A percentile compares a stretch with the other conserved stretches of the same genome.
Evolutionary conservation across 176 grass and related monocot genomes (phyloP).

Genomic region (Canna indica): DNA sequence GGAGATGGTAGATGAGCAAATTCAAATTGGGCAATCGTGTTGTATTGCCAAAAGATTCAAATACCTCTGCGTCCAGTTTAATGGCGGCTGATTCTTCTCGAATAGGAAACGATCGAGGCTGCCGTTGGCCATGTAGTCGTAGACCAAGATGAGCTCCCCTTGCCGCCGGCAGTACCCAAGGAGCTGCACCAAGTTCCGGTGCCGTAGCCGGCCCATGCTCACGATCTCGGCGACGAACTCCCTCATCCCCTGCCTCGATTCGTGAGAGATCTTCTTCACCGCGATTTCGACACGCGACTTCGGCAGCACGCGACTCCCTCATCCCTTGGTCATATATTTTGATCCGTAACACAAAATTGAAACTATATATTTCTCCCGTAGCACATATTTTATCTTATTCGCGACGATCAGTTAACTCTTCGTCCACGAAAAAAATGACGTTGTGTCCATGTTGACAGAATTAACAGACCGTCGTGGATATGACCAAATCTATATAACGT

Average conservation of each 20-base stretch:
- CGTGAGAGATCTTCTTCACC: conserved; percentile 31
- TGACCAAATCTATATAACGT: too few relatives aligned
- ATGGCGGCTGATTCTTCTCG: background rate
- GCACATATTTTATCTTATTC: too few relatives aligned
- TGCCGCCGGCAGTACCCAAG: conserved; percentile 32
- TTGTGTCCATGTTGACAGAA: too few relatives aligned
- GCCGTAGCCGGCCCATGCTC: conserved; percentile 26
- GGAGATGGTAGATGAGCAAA: too few relatives aligned
- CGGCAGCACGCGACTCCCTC: conserved; percentile 26
- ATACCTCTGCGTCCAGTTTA: conserved; percentile 26
- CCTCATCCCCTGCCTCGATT: conserved; percentile 30
- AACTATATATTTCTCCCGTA: too few relatives aligned
- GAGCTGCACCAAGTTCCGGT: conserved; percentile 41
- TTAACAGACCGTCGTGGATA: too few relatives aligned
- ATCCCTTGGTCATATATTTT: conserved; percentile 42
- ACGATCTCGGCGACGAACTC: conserved; percentile 41
- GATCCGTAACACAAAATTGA: too few relatives aligned
- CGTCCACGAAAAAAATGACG: too few relatives aligned
- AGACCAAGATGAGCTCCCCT: conserved; percentile 32
- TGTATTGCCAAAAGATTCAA: too few relatives aligned
- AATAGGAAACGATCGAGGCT: conserved; percentile 34
- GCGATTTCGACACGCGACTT: conserved; percentile 23
- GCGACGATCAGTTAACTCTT: too few relatives aligned
- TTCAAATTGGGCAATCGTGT: too few relatives aligned
- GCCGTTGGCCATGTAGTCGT: conserved; percentile 46